phyloP scores from a whole-genome alignment of 2,329 filamentous ascomycete genomes.

The Trichoderma harzianum region DNA sequence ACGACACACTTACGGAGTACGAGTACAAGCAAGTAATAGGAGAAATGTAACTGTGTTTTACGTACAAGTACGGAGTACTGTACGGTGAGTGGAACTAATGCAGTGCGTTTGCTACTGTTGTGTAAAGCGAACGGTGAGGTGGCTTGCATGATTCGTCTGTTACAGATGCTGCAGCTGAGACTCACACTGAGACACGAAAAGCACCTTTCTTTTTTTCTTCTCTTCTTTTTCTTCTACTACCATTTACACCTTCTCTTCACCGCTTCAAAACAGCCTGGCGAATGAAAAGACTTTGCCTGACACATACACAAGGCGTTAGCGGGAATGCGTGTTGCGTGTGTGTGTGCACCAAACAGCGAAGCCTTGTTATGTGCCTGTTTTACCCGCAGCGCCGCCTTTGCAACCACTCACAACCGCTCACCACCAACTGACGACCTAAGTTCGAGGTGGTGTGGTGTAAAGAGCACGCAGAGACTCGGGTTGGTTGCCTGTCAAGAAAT shows the following conservation, averaged over 20 bases:
- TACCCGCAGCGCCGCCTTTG: conserved; percentile 8
- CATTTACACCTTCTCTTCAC: not conserved
- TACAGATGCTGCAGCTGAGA: conserved; percentile 14
- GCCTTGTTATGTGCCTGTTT: conserved; percentile 6
- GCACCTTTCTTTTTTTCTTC: not conserved
- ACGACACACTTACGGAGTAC: not conserved
- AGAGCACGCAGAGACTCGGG: not conserved
- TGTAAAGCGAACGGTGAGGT: conserved; percentile 3
- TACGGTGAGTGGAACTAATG: not conserved
- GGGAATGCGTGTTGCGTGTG: not conserved
- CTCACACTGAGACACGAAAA: not conserved
- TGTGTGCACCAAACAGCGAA: not conserved
- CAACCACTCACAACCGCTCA: not conserved
- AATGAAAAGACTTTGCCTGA: not conserved
- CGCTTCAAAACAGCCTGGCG: not conserved
- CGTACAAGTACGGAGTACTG: not conserved
- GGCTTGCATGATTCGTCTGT: conserved; percentile 9
- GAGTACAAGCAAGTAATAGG: not conserved
- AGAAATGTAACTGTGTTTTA: not conserved
- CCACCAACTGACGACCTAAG: not conserved
- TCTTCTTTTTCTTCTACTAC: not conserved
- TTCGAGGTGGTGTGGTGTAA: conserved; percentile 3
- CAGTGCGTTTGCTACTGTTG: not conserved
- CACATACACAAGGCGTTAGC: not conserved
- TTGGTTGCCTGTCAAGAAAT: not conserved